Evolutionary conservation across 2,329 filamentous ascomycete genomes (phyloP).

Genomic region (Aureobasidium mangrovei): DNA sequence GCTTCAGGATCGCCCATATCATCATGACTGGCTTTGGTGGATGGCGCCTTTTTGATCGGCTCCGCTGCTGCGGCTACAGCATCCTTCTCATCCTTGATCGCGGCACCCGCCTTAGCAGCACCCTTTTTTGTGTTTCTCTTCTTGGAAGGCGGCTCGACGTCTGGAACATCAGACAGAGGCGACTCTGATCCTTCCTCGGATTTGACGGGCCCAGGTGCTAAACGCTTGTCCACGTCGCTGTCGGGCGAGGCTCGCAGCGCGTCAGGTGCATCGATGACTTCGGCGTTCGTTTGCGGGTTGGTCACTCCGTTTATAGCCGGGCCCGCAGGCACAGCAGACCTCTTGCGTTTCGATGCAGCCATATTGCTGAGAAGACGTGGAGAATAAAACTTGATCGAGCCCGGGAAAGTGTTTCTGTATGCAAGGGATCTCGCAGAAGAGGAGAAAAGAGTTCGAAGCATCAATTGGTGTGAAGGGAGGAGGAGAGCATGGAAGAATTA

Average conservation of each 20-base stretch:
- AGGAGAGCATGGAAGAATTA: background rate
- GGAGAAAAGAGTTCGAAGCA: constrained; percentile 5
- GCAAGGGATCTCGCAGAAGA: constrained; percentile 10
- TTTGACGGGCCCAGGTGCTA: constrained; percentile 23
- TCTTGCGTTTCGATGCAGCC: constrained; percentile 6
- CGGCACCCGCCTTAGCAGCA: constrained; percentile 15
- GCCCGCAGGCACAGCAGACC: background rate
- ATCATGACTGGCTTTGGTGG: constrained; percentile 22
- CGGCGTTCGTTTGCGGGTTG: constrained; percentile 30
- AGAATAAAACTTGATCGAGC: background rate
- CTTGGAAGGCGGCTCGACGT: constrained; percentile 22
- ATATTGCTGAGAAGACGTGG: background rate
- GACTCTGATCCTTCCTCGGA: constrained; percentile 23
- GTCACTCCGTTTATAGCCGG: constrained; percentile 8
- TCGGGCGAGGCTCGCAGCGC: constrained; percentile 38
- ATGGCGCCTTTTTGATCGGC: constrained; percentile 16
- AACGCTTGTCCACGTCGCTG: constrained; percentile 26
- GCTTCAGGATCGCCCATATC: constrained; percentile 42
- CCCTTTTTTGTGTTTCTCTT: constrained; percentile 19
- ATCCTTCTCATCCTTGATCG: constrained; percentile 16
- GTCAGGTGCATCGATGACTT: constrained; percentile 34
- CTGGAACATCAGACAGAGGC: constrained; percentile 29
- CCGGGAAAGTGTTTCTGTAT: background rate
- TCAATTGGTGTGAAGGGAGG: background rate
- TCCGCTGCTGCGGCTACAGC: constrained; percentile 17